These are phyloP conservation scores for Cylindrotheca fusiformis DNA, from an alignment of 108 stramenopile species.

Conservation along the genomic window DNA sequence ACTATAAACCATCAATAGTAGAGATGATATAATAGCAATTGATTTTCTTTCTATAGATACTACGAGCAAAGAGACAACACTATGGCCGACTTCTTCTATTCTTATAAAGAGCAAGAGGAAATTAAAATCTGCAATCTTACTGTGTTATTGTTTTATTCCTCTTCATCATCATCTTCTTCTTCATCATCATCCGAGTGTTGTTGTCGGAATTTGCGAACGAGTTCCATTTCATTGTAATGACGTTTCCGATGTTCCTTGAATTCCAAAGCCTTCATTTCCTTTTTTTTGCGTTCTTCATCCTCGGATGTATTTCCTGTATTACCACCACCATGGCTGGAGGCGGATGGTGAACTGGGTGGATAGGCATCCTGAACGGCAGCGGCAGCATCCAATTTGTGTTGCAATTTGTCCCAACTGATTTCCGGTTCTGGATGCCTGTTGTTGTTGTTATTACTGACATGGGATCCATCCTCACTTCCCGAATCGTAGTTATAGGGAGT, in stretches of 20 bases:
- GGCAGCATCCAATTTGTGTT: slow-evolving; percentile 68
- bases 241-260: slow-evolving; percentile 77
- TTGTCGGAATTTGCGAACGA: slow-evolving; percentile 62
- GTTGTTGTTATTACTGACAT: slow-evolving; percentile 6
- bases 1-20: no score
- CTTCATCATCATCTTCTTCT: slow-evolving; percentile 51
- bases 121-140: no score
- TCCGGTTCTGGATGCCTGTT: slow-evolving; percentile 31
- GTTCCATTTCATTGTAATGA: slow-evolving; percentile 89
- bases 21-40: no score
- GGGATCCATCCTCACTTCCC: slow-evolving; percentile 51
- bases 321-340: slow-evolving; percentile 30
- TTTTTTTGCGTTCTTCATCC: slow-evolving; percentile 31
- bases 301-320: slow-evolving; percentile 18
- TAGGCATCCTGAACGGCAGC: slow-evolving; percentile 52
- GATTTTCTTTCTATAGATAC: no score
- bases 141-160: no score
- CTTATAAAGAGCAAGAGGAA: no score
- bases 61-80: no score
- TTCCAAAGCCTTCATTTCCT: slow-evolving; percentile 49
- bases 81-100: no score
- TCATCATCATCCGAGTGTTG: slow-evolving; percentile 55
- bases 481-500: slow-evolving; percentile 86
- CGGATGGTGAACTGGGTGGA: slow-evolving; percentile 37
- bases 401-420: slow-evolving; percentile 53